Evolutionary conservation across 78 protist genomes (phyloP), one percentile per base, ranked within the genome.

Genomic region (Dictyostelium citrinum): DNA sequence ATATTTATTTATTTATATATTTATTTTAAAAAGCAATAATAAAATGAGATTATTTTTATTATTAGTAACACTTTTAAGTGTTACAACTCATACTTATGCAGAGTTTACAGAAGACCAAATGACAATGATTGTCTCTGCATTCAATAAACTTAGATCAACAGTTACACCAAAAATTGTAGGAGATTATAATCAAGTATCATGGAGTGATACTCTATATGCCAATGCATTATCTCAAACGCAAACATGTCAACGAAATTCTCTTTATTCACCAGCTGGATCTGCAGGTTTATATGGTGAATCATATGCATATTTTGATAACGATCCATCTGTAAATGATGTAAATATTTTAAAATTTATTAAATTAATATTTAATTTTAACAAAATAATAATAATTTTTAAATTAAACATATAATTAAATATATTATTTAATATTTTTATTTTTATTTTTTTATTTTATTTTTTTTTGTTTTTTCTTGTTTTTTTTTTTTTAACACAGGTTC

Each of bases 261-360:
- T 46, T 27, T 45, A 55, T 33, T 55, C 85, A n/a, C 14, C 46
- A 7, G 22, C 33, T 4, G 93, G 82, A 46, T 11, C 84, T 1
- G 11, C 81, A 0, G 93, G 93, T 10, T 45, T 35, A n/a, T 78
- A 68, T 64, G 77, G 81, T 64, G 93, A 88, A 55, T 31, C 33
- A 2, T 37, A 46, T 49, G 9, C 33, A 17, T n/a, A 12, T 45
- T 88, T 41, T 14, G 22, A 76, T 43, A 37, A 20, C 7, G 81
- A 88, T 7, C 93, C 93, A 41, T 31, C 68, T 45, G 75, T 58
- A 29, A 12, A 24, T 22, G 60, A 41, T 58, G 88, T 82, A 64
- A 46, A n/a, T n/a, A n/a, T n/a, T n/a, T n/a, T n/a, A n/a, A n/a
- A n/a, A n/a, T n/a, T n/a, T n/a, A n/a, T n/a, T n/a, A n/a, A n/a